Conservation (phyloP, 2,329 filamentous ascomycete species). For the Ophiostoma tasmaniense region DNA sequence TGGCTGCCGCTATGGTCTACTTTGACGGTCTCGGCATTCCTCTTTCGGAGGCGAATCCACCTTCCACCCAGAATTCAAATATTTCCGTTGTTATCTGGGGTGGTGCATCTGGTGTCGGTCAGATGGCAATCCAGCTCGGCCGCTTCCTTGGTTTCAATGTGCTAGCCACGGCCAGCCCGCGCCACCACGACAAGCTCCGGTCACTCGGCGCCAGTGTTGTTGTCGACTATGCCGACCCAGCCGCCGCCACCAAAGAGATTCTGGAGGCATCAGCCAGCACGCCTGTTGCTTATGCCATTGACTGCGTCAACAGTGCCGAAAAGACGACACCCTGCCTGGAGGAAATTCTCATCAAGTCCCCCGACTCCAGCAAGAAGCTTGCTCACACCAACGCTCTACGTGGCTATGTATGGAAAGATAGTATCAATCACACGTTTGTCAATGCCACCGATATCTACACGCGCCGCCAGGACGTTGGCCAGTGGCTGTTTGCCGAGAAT, state of each 20-base stretch:
- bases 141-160: slow-evolving; percentile 14
- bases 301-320: background rate
- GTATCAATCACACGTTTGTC: background rate
- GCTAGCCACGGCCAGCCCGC: slow-evolving; percentile 12
- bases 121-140: slow-evolving; percentile 6
- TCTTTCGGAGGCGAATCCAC: background rate
- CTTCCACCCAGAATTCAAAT: background rate
- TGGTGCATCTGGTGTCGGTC: background rate
- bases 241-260: background rate
- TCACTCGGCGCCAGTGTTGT: slow-evolving; percentile 11
- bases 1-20: background rate
- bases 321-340: background rate
- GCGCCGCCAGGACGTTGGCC: background rate
- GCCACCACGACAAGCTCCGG: slow-evolving; percentile 15
- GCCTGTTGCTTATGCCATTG: background rate
- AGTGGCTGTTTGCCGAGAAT: background rate
- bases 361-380: background rate
- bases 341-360: background rate
- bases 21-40: background rate
- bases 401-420: background rate
- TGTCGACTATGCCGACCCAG: slow-evolving; percentile 14
- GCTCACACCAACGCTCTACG: background rate
- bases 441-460: background rate
- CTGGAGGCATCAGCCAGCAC: background rate
- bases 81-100: background rate